Evolutionary conservation across 805 yeast species (phyloP).

Genomic region (Phaffomyces thermotolerans): DNA sequence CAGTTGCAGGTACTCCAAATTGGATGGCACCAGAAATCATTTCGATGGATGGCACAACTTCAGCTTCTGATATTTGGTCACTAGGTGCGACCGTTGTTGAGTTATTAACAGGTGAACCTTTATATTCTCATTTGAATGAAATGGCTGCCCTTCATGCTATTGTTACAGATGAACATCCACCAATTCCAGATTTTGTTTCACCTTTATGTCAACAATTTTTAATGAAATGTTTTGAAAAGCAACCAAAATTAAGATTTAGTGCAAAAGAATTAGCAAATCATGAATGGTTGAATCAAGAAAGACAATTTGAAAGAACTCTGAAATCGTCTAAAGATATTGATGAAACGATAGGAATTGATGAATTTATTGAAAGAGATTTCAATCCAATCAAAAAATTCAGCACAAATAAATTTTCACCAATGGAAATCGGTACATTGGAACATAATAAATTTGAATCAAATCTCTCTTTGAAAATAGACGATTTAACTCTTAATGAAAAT

Average conservation of each 20-base stretch:
- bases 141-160: conserved; percentile 81
- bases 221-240: conserved; percentile 62
- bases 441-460: conserved; percentile 9
- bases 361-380: conserved; percentile 7
- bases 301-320: not conserved
- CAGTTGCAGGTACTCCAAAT: conserved; percentile 81
- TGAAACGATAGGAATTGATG: not conserved
- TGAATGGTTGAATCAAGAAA: conserved; percentile 42
- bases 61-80: conserved; percentile 90
- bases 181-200: conserved; percentile 49
- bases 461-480: conserved; percentile 8
- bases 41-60: conserved; percentile 73
- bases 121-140: conserved; percentile 68
- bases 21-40: conserved; percentile 99
- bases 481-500: conserved; percentile 4
- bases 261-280: conserved; percentile 53
- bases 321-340: not conserved
- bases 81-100: conserved; percentile 93
- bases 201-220: conserved; percentile 47
- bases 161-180: conserved; percentile 67
- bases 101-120: conserved; percentile 78
- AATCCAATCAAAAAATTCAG: conserved; percentile 16
- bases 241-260: conserved; percentile 49
- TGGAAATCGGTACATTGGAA: conserved; percentile 14
- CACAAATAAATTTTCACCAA: conserved; percentile 19